Conservation (phyloP, 257 asterid species). For the Solanum lignicaule region DNA sequence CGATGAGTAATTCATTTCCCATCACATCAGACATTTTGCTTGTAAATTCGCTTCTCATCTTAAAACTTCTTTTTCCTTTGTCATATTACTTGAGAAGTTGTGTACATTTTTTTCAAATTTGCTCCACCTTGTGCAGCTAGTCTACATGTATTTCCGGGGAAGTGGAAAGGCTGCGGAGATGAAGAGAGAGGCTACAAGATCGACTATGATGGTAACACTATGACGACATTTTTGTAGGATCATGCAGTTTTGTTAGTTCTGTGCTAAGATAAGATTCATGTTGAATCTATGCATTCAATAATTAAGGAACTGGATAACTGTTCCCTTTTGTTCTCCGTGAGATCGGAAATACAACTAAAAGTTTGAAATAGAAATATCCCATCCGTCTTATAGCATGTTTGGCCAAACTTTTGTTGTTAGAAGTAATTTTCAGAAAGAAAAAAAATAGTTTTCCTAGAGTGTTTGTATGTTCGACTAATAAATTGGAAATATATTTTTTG, state of each 20-base stretch:
- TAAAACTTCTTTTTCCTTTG: not conserved
- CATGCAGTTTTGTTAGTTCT: not conserved
- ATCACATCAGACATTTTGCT: not conserved
- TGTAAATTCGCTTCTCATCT: not conserved
- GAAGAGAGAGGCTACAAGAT: conserved; percentile 76
- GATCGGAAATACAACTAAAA: too few relatives aligned
- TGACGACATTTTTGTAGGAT: not conserved
- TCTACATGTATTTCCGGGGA: conserved; percentile 81
- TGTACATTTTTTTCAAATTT: not conserved
- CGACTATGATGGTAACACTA: conserved; percentile 32
- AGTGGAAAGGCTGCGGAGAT: conserved; percentile 83
- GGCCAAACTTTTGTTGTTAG: not conserved
- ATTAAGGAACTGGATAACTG: not conserved
- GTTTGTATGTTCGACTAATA: not conserved
- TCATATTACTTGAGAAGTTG: not conserved
- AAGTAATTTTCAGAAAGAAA: not conserved
- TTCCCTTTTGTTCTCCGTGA: not conserved
- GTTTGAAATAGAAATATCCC: not conserved
- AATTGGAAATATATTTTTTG: not conserved
- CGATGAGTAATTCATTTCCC: not conserved
- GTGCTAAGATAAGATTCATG: not conserved
- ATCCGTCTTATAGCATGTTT: not conserved
- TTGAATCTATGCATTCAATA: not conserved
- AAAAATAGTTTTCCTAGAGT: not conserved
- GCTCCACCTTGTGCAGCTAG: conserved; percentile 49